A percentile compares a stretch with the other conserved stretches of the same genome.
Conservation (phyloP, 2,329 filamentous ascomycete species). For the Phaeosphaeriaceae sp. region DNA sequence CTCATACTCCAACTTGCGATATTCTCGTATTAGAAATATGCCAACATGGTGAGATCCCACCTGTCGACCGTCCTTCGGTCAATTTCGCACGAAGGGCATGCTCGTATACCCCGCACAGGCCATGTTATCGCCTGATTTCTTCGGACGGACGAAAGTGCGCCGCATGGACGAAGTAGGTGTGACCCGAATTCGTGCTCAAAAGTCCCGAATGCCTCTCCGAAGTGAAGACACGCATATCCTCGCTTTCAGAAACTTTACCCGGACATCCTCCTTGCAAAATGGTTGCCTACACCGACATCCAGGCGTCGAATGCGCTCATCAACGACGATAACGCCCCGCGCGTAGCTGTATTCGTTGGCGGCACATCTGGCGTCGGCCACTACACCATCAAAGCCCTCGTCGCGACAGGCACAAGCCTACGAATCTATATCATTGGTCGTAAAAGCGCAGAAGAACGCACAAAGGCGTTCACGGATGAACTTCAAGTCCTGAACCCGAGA, state of each 20-base stretch:
- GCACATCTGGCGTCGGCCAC: slow-evolving; percentile 57
- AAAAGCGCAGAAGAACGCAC: slow-evolving; percentile 42
- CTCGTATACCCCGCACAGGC: background rate
- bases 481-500: slow-evolving; percentile 47
- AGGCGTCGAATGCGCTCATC: slow-evolving; percentile 27
- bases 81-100: background rate
- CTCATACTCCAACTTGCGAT: background rate
- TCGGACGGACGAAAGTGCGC: background rate
- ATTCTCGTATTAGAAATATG: background rate
- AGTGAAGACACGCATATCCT: background rate
- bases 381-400: slow-evolving; percentile 50
- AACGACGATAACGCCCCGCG: slow-evolving; percentile 47
- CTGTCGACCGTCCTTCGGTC: background rate
- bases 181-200: background rate
- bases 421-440: slow-evolving; percentile 56
- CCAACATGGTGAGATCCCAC: background rate
- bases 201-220: background rate
- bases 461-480: slow-evolving; percentile 46
- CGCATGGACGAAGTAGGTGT: background rate
- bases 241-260: background rate
- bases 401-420: slow-evolving; percentile 42
- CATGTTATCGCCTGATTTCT: background rate
- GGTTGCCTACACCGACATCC: background rate
- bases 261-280: background rate
- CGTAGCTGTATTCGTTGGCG: slow-evolving; percentile 55